Percentiles rank a stretch among this genome's conserved stretches.
Evolutionary conservation across 2,329 filamentous ascomycete genomes (phyloP).

Genomic region (Sporothrix curviconia): DNA sequence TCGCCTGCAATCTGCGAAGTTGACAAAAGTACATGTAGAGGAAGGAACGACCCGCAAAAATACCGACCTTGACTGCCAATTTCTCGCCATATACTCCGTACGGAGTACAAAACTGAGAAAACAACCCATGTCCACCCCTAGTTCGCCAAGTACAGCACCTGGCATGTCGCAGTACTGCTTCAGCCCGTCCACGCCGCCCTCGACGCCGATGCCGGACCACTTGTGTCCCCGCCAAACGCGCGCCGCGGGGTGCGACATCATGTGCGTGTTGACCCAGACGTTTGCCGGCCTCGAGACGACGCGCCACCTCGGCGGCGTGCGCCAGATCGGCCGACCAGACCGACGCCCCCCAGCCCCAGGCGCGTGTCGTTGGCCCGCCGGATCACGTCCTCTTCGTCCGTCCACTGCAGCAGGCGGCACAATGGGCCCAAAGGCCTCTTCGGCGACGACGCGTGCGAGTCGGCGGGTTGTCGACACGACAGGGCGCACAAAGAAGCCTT

Average conservation of each 20-base stretch:
- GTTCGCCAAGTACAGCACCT: slow-evolving; percentile 2
- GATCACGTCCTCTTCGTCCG: slow-evolving; percentile 39
- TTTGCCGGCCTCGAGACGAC: slow-evolving; percentile 44
- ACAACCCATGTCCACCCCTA: no score
- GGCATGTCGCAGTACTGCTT: slow-evolving; percentile 26
- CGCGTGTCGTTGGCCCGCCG: slow-evolving; percentile 40
- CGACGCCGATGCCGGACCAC: slow-evolving; percentile 41
- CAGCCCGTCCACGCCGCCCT: slow-evolving; percentile 32
- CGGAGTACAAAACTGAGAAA: no score
- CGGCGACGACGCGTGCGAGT: slow-evolving; percentile 44
- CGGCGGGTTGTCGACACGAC: slow-evolving; percentile 55
- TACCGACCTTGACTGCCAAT: no score
- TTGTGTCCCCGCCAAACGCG: slow-evolving; percentile 47
- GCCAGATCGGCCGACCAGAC: slow-evolving; percentile 44
- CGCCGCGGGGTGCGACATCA: slow-evolving; percentile 29
- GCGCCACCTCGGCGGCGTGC: slow-evolving; percentile 39
- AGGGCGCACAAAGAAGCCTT: slow-evolving; percentile 50
- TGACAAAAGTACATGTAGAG: no score
- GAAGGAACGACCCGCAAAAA: no score
- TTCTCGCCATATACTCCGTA: no score
- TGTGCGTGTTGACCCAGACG: slow-evolving; percentile 46
- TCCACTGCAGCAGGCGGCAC: slow-evolving; percentile 39
- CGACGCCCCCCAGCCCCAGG: slow-evolving; percentile 45
- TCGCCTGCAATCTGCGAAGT: no score
- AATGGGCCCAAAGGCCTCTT: slow-evolving; percentile 44